Percentiles rank a stretch among this genome's conserved stretches.
phyloP scores from a whole-genome alignment of 2,329 filamentous ascomycete species.

The Calonectria multiphialidica region DNA sequence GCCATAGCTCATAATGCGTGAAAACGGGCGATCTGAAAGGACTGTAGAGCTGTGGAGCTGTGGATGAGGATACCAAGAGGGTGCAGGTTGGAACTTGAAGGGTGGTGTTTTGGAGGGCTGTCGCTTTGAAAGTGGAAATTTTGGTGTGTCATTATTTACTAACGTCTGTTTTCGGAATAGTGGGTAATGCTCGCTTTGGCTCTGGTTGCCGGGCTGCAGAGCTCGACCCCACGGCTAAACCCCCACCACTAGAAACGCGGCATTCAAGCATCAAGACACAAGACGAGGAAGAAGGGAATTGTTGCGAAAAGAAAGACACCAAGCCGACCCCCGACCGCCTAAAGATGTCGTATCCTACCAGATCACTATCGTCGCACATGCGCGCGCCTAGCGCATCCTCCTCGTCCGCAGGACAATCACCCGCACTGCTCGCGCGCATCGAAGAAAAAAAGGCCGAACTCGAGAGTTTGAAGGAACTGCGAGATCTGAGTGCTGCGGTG shows the following conservation, averaged over 20 bases:
- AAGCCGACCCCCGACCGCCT: background rate
- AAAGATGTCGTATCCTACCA: constrained; percentile 68
- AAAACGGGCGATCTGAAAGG: constrained; percentile 16
- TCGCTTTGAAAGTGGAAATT: constrained; percentile 41
- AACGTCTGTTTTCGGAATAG: constrained; percentile 44
- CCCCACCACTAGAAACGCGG: constrained; percentile 43
- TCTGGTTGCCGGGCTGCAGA: constrained; percentile 46
- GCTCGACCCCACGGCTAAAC: constrained; percentile 39
- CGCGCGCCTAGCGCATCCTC: constrained; percentile 69
- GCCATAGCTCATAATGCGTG: constrained; percentile 72
- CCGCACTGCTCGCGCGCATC: constrained; percentile 79
- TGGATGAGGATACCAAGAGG: constrained; percentile 23
- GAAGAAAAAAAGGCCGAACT: constrained; percentile 89
- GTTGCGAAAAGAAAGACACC: background rate
- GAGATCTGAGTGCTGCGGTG: constrained; percentile 82
- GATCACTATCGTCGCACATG: constrained; percentile 74
- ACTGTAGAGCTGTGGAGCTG: constrained; percentile 30
- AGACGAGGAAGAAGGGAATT: background rate
- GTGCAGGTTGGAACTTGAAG: constrained; percentile 28
- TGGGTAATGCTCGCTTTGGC: constrained; percentile 13
- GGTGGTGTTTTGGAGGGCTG: constrained; percentile 35
- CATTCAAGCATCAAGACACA: constrained; percentile 22
- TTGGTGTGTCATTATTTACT: constrained; percentile 51
- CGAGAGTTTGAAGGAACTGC: constrained; percentile 81
- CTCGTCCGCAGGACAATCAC: constrained; percentile 71